Conservation (phyloP, 2,329 filamentous ascomycete species). For the Ophidiomyces ophidiicola region DNA sequence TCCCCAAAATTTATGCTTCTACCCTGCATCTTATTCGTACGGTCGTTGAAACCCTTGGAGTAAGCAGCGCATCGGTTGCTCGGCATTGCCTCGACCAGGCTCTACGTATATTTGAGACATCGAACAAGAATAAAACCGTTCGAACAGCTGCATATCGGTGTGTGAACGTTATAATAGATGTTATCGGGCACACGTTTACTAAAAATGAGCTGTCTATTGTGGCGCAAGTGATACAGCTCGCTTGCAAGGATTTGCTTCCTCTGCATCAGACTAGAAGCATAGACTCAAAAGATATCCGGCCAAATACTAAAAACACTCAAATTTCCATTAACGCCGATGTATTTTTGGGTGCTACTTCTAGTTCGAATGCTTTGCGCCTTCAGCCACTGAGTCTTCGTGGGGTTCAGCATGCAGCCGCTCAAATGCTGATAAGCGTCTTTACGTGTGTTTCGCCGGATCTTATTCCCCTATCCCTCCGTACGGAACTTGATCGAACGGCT, state of each 20-base stretch:
- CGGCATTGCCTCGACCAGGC: slow-evolving; percentile 59
- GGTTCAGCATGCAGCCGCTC: slow-evolving; percentile 46
- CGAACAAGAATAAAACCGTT: slow-evolving; percentile 40
- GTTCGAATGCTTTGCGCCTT: slow-evolving; percentile 11
- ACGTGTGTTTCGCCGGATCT: slow-evolving; percentile 52
- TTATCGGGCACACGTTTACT: slow-evolving; percentile 54
- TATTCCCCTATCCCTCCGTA: slow-evolving; percentile 58
- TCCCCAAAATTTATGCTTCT: slow-evolving; percentile 63
- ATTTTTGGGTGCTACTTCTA: slow-evolving; percentile 45
- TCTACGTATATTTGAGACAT: slow-evolving; percentile 54
- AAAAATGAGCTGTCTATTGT: slow-evolving; percentile 55
- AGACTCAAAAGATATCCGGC: slow-evolving; percentile 16
- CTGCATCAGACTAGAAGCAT: slow-evolving; percentile 25
- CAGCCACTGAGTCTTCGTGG: slow-evolving; percentile 18
- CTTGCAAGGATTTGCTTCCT: slow-evolving; percentile 62
- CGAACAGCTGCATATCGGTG: slow-evolving; percentile 51
- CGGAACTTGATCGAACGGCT: slow-evolving; percentile 67
- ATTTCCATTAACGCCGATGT: slow-evolving; percentile 55
- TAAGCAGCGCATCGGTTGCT: slow-evolving; percentile 47
- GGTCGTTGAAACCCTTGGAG: slow-evolving; percentile 47
- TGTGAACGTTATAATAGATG: slow-evolving; percentile 44
- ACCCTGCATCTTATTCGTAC: slow-evolving; percentile 51
- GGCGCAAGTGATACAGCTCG: slow-evolving; percentile 49
- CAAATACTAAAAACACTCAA: slow-evolving; percentile 33
- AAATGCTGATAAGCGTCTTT: slow-evolving; percentile 52